Percentiles rank a stretch among this genome's conserved stretches.
phyloP scores from a whole-genome alignment of 2,329 filamentous ascomycete genomes.

The Periconia sp. region DNA sequence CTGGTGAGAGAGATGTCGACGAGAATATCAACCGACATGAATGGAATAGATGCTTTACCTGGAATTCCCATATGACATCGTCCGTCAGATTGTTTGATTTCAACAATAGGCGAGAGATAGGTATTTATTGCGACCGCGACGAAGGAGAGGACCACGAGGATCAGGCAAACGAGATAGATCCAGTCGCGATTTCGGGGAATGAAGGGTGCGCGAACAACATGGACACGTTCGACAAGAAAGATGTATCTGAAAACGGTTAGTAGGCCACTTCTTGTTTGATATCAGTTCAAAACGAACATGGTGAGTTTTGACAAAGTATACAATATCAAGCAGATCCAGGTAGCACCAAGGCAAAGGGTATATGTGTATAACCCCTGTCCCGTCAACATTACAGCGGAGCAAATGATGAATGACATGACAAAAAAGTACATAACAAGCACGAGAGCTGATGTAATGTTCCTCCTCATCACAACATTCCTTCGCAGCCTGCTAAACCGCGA shows the following conservation, averaged over 20 bases:
- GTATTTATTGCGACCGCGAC: constrained; percentile 27
- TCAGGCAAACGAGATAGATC: constrained; percentile 38
- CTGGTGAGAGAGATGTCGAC: constrained; percentile 43
- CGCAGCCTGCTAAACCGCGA: constrained; percentile 16
- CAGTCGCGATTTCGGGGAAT: constrained; percentile 36
- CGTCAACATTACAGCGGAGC: constrained; percentile 29
- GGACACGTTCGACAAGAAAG: constrained; percentile 48
- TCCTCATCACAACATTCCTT: constrained; percentile 13
- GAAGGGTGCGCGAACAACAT: constrained; percentile 41
- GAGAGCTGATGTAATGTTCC: constrained; percentile 22
- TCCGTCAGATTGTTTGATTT: constrained; percentile 30
- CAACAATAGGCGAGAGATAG: constrained; percentile 36
- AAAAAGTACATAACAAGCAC: constrained; percentile 23
- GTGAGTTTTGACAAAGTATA: constrained; percentile 41
- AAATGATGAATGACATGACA: constrained; percentile 23
- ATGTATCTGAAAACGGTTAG: constrained; percentile 31
- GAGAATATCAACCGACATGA: constrained; percentile 42
- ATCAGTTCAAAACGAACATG: constrained; percentile 16
- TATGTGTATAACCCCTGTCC: constrained; percentile 34
- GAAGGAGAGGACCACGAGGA: constrained; percentile 27
- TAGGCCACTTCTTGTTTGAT: no score
- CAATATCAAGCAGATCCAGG: constrained; percentile 46
- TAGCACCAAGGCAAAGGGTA: constrained; percentile 35
- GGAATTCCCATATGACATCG: constrained; percentile 47
- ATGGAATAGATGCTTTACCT: constrained; percentile 37